phyloP scores from a whole-genome alignment of 108 stramenopile species.

The Aurantiochytrium sp. region DNA sequence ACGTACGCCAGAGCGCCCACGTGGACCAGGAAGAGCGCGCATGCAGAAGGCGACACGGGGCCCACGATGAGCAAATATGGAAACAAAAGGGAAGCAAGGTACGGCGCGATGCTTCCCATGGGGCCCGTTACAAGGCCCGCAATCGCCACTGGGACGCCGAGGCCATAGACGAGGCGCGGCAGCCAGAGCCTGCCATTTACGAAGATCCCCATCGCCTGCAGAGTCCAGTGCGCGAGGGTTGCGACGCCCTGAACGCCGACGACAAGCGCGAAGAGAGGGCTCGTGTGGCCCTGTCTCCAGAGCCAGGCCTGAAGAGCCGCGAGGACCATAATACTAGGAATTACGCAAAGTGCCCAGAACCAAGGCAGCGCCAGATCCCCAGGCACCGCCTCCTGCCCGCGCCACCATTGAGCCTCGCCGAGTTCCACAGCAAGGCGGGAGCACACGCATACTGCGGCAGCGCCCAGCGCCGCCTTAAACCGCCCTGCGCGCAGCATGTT shows the following conservation, averaged over 20 bases:
- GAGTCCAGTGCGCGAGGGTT: background rate
- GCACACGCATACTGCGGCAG: background rate
- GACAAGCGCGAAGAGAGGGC: no score
- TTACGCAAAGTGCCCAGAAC: background rate
- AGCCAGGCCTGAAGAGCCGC: background rate
- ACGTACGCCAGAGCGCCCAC: background rate
- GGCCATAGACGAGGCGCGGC: background rate
- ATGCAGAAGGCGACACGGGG: background rate
- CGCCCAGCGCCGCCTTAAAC: no score
- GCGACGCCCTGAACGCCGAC: background rate
- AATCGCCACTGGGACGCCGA: background rate
- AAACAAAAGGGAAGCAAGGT: background rate
- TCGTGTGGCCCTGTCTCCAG: background rate
- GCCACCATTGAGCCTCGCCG: background rate
- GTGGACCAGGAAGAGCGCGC: background rate
- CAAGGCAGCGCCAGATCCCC: background rate
- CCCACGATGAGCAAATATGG: background rate
- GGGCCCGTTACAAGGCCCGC: background rate
- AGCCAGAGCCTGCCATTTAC: background rate
- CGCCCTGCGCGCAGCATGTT: no score
- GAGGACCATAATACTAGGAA: background rate
- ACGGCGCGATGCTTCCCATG: background rate
- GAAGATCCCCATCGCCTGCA: background rate
- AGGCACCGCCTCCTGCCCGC: background rate
- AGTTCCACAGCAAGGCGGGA: background rate